A percentile compares a stretch with the other conserved stretches of the same genome.
phyloP scores from a whole-genome alignment of 2,329 filamentous ascomycete species.

The Huntiella bhutanensis region DNA sequence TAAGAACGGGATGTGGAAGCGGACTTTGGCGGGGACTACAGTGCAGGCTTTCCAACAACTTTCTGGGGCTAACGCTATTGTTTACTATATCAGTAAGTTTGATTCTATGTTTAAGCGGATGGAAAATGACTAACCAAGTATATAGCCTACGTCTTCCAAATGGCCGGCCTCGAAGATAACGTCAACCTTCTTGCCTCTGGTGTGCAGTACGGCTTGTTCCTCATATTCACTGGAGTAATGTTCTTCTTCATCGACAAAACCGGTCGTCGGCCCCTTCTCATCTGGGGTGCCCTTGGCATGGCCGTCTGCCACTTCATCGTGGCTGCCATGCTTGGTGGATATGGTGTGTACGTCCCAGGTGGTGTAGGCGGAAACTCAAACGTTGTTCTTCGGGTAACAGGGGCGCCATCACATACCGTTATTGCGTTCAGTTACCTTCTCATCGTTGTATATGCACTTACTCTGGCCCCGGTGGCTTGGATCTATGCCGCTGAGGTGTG shows the following conservation, averaged over 20 bases:
- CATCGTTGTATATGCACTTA: constrained; percentile 44
- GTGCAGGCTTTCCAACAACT: constrained; percentile 39
- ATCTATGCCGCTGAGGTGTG: constrained; percentile 47
- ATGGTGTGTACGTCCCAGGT: constrained; percentile 24
- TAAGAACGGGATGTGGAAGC: constrained; percentile 27
- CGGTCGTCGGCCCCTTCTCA: constrained; percentile 45
- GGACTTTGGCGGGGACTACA: constrained; percentile 31
- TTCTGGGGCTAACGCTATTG: constrained; percentile 36
- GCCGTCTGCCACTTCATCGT: constrained; percentile 38
- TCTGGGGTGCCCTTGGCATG: constrained; percentile 49
- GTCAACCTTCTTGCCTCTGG: constrained; percentile 34
- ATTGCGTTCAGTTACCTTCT: constrained; percentile 48
- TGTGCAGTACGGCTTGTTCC: constrained; percentile 31
- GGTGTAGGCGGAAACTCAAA: constrained; percentile 26
- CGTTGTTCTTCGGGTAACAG: constrained; percentile 28
- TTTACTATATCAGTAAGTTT: constrained; percentile 32
- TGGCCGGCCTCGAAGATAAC: constrained; percentile 24
- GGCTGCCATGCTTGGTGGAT: constrained; percentile 30
- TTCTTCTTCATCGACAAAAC: constrained; percentile 34
- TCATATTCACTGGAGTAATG: constrained; percentile 12
- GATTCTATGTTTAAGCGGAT: no score
- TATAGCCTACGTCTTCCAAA: constrained; percentile 20
- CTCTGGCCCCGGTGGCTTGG: constrained; percentile 44
- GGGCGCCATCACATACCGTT: constrained; percentile 36
- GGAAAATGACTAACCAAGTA: background rate